Evolutionary conservation across 257 asterid genomes (phyloP).

Genomic region (Voacanga thouarsii): DNA sequence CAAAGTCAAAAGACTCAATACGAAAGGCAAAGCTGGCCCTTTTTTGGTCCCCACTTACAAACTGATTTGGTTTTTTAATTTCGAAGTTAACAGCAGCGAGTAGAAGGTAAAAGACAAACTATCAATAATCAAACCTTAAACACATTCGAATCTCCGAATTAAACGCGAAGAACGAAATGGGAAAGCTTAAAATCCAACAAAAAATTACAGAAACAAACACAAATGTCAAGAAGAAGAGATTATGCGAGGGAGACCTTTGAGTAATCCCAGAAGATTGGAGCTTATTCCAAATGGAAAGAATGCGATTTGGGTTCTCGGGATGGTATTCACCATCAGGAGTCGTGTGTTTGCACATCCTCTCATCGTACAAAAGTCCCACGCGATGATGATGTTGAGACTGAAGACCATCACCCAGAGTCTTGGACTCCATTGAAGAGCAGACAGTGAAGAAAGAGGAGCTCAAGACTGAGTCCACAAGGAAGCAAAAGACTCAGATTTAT

Average conservation of each 20-base stretch:
- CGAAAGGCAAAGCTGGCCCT: neutral
- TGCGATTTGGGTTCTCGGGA: conserved; percentile 81
- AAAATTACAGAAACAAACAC: neutral
- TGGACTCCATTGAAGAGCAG: conserved; percentile 10
- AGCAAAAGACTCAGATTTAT: conserved; percentile 1
- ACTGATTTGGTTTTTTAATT: neutral
- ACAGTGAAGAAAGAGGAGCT: too few relatives aligned
- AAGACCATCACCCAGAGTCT: neutral
- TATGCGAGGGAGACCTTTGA: conserved; percentile 41
- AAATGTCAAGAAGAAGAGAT: neutral
- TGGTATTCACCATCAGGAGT: conserved; percentile 46
- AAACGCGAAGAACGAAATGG: neutral
- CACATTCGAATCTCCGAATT: neutral
- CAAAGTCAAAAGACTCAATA: neutral
- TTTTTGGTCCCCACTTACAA: neutral
- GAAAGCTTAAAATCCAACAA: neutral
- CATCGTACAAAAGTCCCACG: conserved; percentile 83
- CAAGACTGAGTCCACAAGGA: too few relatives aligned
- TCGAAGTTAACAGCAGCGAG: neutral
- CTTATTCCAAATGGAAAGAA: conserved; percentile 67
- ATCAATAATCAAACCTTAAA: neutral
- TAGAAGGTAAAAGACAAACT: neutral
- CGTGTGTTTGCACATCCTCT: conserved; percentile 72
- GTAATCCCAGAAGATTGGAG: conserved; percentile 63
- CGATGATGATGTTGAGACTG: conserved; percentile 47